Percentiles rank a stretch among this genome's conserved stretches.
Evolutionary conservation across 2,329 filamentous ascomycete species (phyloP).

Genomic region (Herpotrichia juniperi): DNA sequence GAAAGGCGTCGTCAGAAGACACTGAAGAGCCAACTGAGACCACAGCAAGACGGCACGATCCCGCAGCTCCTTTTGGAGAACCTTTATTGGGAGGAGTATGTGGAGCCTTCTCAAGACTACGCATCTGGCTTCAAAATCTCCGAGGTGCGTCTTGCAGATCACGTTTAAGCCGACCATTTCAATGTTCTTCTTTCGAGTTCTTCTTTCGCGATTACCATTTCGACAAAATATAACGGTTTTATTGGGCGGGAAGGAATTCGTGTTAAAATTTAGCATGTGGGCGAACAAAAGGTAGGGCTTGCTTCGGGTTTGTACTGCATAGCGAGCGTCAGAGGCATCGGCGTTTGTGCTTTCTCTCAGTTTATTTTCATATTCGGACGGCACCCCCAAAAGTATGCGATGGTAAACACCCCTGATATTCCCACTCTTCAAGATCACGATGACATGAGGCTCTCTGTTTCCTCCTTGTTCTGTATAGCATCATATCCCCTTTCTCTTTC

Average conservation of each 20-base stretch:
- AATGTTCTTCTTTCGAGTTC: too few species aligned
- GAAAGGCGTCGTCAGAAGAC: constrained; percentile 47
- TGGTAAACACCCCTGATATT: constrained; percentile 21
- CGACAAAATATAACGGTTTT: constrained; percentile 2
- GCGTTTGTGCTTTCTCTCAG: constrained; percentile 26
- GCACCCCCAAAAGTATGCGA: constrained; percentile 36
- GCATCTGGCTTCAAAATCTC: constrained; percentile 45
- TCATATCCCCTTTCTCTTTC: too few species aligned
- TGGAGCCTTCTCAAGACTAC: constrained; percentile 43
- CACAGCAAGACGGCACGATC: constrained; percentile 18
- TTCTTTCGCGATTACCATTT: too few species aligned
- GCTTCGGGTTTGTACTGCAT: constrained; percentile 38
- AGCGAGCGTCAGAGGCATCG: constrained; percentile 42
- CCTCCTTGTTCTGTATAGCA: constrained; percentile 2
- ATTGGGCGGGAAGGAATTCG: constrained; percentile 17
- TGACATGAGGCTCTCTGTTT: constrained; percentile 20
- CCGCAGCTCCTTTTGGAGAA: constrained; percentile 32
- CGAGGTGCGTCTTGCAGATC: constrained; percentile 17
- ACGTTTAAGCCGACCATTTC: too few species aligned
- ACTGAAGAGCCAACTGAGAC: constrained; percentile 31
- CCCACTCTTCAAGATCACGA: constrained; percentile 32
- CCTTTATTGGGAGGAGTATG: constrained; percentile 34
- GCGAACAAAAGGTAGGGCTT: constrained; percentile 8
- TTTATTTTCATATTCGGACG: constrained; percentile 10
- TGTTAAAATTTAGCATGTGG: constrained; percentile 3